Conservation (phyloP, 495 filamentous ascomycete species). For the Apiosordaria backusii region DNA sequence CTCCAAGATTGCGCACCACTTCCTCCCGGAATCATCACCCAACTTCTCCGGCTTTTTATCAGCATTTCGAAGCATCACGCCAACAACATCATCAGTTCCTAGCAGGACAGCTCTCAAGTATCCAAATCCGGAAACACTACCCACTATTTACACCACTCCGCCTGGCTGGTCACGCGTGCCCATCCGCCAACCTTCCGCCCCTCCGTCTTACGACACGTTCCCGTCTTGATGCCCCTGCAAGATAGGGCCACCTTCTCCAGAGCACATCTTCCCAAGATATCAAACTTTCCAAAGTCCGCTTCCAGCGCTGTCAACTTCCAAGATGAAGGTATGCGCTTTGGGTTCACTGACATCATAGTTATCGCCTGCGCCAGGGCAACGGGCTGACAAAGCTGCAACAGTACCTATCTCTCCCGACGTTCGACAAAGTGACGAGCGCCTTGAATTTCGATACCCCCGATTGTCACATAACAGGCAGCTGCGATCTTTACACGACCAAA, state of each 20-base stretch:
- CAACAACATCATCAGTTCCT: background rate
- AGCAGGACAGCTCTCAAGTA: background rate
- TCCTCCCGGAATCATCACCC: background rate
- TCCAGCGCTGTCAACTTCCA: conserved; percentile 18
- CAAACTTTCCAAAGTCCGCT: background rate
- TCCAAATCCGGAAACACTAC: background rate
- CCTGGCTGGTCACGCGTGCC: background rate
- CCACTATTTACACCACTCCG: background rate
- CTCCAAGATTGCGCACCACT: background rate
- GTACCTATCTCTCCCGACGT: conserved; percentile 87
- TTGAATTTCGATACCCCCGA: conserved; percentile 93
- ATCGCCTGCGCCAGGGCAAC: background rate
- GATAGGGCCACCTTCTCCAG: background rate
- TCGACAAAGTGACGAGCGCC: conserved; percentile 82
- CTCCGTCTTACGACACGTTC: background rate
- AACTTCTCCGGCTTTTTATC: background rate
- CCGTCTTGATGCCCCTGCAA: conserved; percentile 1
- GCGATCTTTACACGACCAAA: conserved; percentile 96
- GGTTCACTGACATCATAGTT: background rate
- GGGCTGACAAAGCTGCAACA: conserved; percentile 34
- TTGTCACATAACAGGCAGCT: conserved; percentile 82
- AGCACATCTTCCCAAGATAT: background rate
- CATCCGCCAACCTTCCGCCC: background rate
- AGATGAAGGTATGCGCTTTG: conserved; percentile 32
- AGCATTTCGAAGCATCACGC: background rate